Conservation (phyloP, 257 asterid species). For the Capsicum pubescens region DNA sequence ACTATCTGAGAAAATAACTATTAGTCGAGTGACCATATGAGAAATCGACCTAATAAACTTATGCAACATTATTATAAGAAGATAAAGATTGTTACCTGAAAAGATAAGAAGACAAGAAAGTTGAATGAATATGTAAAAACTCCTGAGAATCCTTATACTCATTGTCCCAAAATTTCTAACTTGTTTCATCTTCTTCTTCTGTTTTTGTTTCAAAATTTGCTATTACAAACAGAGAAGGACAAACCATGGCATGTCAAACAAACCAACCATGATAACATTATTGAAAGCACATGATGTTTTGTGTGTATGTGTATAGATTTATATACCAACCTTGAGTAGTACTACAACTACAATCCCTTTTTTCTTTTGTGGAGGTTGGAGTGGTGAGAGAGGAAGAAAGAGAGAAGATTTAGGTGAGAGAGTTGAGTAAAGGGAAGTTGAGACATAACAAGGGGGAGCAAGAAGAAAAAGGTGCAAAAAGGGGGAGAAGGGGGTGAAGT, state of each 20-base stretch:
- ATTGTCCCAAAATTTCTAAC: constrained; percentile 41
- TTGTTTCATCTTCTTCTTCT: constrained; percentile 27
- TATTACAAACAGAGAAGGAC: constrained; percentile 24
- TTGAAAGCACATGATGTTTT: constrained; percentile 36
- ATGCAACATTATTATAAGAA: neutral
- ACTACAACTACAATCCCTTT: constrained; percentile 23
- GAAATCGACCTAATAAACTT: neutral
- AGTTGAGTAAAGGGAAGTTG: constrained; percentile 32
- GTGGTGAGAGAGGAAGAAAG: neutral
- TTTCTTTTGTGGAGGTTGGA: constrained; percentile 10
- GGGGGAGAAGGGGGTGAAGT: constrained; percentile 14
- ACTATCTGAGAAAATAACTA: too few relatives aligned
- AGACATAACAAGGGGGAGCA: constrained; percentile 40
- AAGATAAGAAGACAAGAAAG: constrained; percentile 48
- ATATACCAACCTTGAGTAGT: constrained; percentile 27
- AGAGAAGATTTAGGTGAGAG: constrained; percentile 19
- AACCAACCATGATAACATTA: constrained; percentile 46
- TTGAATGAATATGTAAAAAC: constrained; percentile 44
- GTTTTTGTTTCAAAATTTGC: neutral
- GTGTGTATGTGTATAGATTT: constrained; percentile 34
- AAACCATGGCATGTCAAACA: constrained; percentile 39
- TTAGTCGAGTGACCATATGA: too few relatives aligned
- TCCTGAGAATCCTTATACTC: constrained; percentile 42
- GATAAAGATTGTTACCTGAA: constrained; percentile 49
- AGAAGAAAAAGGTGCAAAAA: constrained; percentile 35